Percentiles rank a stretch among this genome's conserved stretches.
These are phyloP conservation scores for Basidioascus undulatus DNA, from an alignment of 768 basidiomycete genomes.

Conservation along the genomic window DNA sequence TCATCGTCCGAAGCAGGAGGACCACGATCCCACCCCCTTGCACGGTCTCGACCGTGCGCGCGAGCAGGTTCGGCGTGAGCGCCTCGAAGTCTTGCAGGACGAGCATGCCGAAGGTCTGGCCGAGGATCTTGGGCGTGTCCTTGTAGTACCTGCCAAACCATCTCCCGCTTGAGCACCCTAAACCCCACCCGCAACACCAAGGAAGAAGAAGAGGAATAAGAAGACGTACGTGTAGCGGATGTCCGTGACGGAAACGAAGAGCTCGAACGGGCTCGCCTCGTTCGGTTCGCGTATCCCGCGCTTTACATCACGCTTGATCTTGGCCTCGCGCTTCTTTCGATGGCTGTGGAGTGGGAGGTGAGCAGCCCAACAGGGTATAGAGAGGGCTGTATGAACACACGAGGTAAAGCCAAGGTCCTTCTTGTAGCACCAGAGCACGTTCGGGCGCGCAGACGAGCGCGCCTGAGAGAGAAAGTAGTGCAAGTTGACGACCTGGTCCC, in stretches of 20 bases:
- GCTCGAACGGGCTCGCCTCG: slow-evolving; percentile 91
- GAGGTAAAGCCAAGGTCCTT: slow-evolving; percentile 82
- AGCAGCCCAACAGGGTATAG: too few relatives aligned
- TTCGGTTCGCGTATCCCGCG: slow-evolving; percentile 79
- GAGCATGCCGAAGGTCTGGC: slow-evolving; percentile 93
- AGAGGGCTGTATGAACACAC: too few relatives aligned
- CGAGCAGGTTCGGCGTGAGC: slow-evolving; percentile 86
- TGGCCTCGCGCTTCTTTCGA: slow-evolving; percentile 87
- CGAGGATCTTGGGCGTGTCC: slow-evolving; percentile 86
- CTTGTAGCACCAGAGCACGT: slow-evolving; percentile 96
- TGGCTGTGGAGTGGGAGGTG: slow-evolving; percentile 28
- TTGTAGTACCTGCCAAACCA: slow-evolving; percentile 56
- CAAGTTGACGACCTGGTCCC: slow-evolving; percentile 89
- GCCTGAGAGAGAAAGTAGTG: slow-evolving; percentile 88
- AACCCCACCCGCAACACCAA: neutral
- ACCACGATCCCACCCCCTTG: slow-evolving; percentile 71
- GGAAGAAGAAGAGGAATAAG: neutral
- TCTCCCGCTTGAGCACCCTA: neutral
- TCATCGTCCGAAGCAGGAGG: slow-evolving; percentile 81
- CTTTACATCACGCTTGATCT: slow-evolving; percentile 89
- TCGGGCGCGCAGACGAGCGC: slow-evolving; percentile 44
- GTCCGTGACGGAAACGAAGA: slow-evolving; percentile 95
- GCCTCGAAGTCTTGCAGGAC: slow-evolving; percentile 96
- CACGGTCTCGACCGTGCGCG: slow-evolving; percentile 91
- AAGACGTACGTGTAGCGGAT: slow-evolving; percentile 74